phyloP scores from a whole-genome alignment of 768 basidiomycete species.

The Lactifluus piperatus region DNA sequence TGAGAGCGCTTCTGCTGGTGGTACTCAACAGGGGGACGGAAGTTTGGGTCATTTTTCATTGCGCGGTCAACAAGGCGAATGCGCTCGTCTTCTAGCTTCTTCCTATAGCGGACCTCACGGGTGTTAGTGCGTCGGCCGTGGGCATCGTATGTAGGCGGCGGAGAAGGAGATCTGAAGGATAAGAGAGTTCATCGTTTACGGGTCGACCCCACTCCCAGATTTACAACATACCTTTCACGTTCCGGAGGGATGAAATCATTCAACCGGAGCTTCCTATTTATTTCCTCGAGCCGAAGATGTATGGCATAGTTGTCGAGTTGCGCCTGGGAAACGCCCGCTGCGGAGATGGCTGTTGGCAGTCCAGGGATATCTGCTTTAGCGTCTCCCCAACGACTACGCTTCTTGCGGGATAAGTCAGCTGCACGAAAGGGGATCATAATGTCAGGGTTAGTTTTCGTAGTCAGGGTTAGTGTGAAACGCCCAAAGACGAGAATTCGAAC shows the following conservation, averaged over 20 bases:
- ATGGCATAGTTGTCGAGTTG: slow-evolving; percentile 98
- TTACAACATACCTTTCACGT: slow-evolving; percentile 63
- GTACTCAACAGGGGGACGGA: slow-evolving; percentile 95
- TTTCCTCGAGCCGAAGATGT: slow-evolving; percentile 92
- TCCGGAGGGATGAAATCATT: slow-evolving; percentile 97
- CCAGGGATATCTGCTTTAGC: slow-evolving; percentile 87
- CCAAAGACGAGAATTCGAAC: slow-evolving; percentile 19
- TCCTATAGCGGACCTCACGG: slow-evolving; percentile 95
- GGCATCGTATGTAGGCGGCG: slow-evolving; percentile 93
- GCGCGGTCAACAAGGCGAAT: slow-evolving; percentile 90
- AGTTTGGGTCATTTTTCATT: slow-evolving; percentile 96
- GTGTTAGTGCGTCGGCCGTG: slow-evolving; percentile 98
- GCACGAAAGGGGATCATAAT: slow-evolving; percentile 38
- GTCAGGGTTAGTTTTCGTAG: slow-evolving; percentile 52
- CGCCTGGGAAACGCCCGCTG: slow-evolving; percentile 87
- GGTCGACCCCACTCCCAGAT: not conserved
- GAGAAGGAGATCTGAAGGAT: slow-evolving; percentile 73
- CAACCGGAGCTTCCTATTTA: slow-evolving; percentile 86
- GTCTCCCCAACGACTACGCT: slow-evolving; percentile 97
- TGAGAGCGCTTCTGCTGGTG: slow-evolving; percentile 90
- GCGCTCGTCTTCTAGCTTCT: slow-evolving; percentile 89
- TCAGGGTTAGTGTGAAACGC: slow-evolving; percentile 29
- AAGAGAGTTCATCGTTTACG: not conserved
- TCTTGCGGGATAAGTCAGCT: slow-evolving; percentile 83
- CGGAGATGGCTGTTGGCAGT: slow-evolving; percentile 88